These are phyloP conservation scores for Nicotiana noctiflora DNA, from an alignment of 257 asterid species.

Conservation along the genomic window DNA sequence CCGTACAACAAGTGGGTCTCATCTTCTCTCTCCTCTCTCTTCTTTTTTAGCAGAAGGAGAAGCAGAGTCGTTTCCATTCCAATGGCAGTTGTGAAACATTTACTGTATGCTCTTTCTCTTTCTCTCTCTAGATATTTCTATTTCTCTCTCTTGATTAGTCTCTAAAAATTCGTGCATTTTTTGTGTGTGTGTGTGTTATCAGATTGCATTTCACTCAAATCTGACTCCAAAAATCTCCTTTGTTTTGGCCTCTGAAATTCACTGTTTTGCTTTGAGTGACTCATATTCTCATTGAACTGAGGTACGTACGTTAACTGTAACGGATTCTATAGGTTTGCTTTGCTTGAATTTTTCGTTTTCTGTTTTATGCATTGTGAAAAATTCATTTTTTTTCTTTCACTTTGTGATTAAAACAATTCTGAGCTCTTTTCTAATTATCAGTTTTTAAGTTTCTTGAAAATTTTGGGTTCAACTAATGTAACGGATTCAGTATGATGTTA, in stretches of 20 bases:
- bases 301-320: not conserved
- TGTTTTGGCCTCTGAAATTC: not conserved
- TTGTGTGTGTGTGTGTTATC: not conserved
- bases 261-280: slow-evolving; percentile 6
- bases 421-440: not conserved
- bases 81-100: slow-evolving; percentile 63
- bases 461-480: too few relatives aligned
- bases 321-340: not conserved
- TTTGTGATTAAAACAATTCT: not conserved
- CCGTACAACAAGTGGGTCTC: slow-evolving; percentile 41
- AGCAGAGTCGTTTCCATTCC: slow-evolving; percentile 40
- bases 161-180: not conserved
- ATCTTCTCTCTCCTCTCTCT: not conserved
- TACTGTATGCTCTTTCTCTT: slow-evolving; percentile 26
- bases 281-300: not conserved
- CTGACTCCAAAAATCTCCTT: not conserved
- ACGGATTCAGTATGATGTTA: too few relatives aligned
- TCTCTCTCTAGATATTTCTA: slow-evolving; percentile 5
- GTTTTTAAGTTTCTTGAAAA: too few relatives aligned
- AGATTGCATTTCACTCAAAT: not conserved
- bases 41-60: slow-evolving; percentile 22
- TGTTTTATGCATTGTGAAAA: not conserved
- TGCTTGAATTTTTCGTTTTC: not conserved
- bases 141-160: not conserved
- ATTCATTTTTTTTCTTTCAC: not conserved